phyloP scores from a whole-genome alignment of 805 yeast genomes.

The Nakazawaea anatomiae region DNA sequence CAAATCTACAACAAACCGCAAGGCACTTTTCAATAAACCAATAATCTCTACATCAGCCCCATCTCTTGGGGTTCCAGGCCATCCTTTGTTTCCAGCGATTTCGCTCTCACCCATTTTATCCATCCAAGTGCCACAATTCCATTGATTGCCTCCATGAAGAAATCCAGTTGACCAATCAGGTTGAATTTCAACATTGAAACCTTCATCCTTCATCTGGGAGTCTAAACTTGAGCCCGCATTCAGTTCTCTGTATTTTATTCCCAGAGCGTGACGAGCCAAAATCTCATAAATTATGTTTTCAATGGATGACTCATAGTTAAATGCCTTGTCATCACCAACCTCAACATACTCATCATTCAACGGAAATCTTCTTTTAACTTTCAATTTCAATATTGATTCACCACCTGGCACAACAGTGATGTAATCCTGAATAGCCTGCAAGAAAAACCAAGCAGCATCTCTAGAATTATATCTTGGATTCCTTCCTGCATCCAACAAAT shows the following conservation, averaged over 20 bases:
- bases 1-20: conserved; percentile 71
- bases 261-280: conserved; percentile 80
- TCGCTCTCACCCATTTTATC: conserved; percentile 97
- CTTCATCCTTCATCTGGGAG: conserved; percentile 87
- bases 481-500: conserved; percentile 84
- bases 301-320: conserved; percentile 61
- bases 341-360: conserved; percentile 75
- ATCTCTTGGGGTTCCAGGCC: conserved; percentile 96
- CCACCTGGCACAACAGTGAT: conserved; percentile 66
- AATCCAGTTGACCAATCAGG: conserved; percentile 91
- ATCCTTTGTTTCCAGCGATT: conserved; percentile 78
- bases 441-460: conserved; percentile 95
- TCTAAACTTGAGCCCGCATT: conserved; percentile 89
- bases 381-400: conserved; percentile 54
- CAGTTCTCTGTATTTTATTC: conserved; percentile 86
- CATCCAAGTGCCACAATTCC: conserved; percentile 99
- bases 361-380: conserved; percentile 74
- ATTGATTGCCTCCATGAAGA: conserved; percentile 85
- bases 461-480: conserved; percentile 95
- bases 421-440: conserved; percentile 86
- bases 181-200: conserved; percentile 74
- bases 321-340: conserved; percentile 68
- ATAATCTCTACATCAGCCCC: conserved; percentile 94
- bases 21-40: conserved; percentile 78
- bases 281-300: conserved; percentile 80